These are phyloP conservation scores for Aspergillus costaricaensis DNA, from an alignment of 2,329 filamentous ascomycete species.

Conservation along the genomic window DNA sequence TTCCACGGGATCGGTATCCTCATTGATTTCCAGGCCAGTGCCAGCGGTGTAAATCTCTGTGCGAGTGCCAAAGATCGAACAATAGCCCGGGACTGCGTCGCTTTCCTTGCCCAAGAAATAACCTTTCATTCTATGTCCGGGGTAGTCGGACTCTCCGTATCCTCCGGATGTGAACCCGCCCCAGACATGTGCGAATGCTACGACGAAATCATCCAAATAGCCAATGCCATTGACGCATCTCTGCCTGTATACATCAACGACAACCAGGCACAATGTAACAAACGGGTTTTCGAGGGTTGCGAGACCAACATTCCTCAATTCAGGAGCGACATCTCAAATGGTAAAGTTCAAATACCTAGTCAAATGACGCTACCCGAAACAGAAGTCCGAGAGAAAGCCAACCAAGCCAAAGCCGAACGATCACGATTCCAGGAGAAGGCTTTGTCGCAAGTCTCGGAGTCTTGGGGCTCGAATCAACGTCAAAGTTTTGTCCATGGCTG, in stretches of 20 bases:
- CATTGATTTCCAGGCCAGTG: slow-evolving; percentile 61
- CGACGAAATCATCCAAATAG: slow-evolving; percentile 50
- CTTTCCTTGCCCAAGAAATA: slow-evolving; percentile 55
- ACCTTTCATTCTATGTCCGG: slow-evolving; percentile 42
- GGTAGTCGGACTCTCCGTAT: slow-evolving; percentile 59
- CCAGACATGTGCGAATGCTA: slow-evolving; percentile 62
- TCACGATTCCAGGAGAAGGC: background rate
- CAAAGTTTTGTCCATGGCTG: slow-evolving; percentile 59
- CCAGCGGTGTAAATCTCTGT: slow-evolving; percentile 63
- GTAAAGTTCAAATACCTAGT: slow-evolving; percentile 22
- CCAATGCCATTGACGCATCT: slow-evolving; percentile 50
- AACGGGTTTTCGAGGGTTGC: slow-evolving; percentile 53
- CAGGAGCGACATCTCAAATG: slow-evolving; percentile 64
- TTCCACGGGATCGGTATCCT: slow-evolving; percentile 56
- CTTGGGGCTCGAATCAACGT: slow-evolving; percentile 45
- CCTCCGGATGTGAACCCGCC: slow-evolving; percentile 57
- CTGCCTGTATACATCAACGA: slow-evolving; percentile 62
- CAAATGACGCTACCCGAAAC: slow-evolving; percentile 36
- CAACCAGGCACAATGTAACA: slow-evolving; percentile 50
- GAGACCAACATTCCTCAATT: slow-evolving; percentile 57
- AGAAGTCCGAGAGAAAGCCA: slow-evolving; percentile 41
- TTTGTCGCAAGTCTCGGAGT: slow-evolving; percentile 5
- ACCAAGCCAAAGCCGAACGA: slow-evolving; percentile 38
- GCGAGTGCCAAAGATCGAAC: slow-evolving; percentile 44
- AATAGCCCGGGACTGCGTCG: slow-evolving; percentile 50